Conservation (phyloP, 2,329 filamentous ascomycete genomes). For the Aspergillus fumigatus region DNA sequence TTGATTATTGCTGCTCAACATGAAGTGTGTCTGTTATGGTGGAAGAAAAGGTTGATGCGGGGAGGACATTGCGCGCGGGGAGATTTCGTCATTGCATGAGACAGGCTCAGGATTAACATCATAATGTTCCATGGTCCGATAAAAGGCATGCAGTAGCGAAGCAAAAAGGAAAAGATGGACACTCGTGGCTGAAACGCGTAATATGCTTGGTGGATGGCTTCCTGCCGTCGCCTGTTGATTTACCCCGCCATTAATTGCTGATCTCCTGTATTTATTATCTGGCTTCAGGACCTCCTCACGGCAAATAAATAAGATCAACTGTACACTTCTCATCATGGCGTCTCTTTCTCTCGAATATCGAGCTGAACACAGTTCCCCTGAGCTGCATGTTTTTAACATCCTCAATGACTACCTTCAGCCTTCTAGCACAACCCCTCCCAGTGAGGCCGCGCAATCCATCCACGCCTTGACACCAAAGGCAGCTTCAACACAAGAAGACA, state of each 20-base stretch:
- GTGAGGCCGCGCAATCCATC: conserved; percentile 2
- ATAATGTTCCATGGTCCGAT: no score
- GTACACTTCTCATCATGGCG: not conserved
- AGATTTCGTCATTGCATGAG: not conserved
- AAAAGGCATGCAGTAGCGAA: not conserved
- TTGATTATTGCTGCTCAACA: not conserved
- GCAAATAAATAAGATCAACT: not conserved
- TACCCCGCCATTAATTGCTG: not conserved
- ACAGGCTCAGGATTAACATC: not conserved
- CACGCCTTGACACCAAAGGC: not conserved
- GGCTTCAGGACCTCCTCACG: not conserved
- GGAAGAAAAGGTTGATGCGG: not conserved
- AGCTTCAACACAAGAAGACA: not conserved
- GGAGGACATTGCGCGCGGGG: not conserved
- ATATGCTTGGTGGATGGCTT: not conserved
- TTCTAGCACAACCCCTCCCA: not conserved
- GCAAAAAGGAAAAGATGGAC: not conserved
- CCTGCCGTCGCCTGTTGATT: not conserved
- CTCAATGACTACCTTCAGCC: conserved; percentile 4
- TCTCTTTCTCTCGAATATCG: conserved; percentile 1
- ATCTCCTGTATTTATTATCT: not conserved
- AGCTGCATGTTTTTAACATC: not conserved
- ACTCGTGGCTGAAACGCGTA: not conserved
- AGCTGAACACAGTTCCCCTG: not conserved
- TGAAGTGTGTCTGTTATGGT: no score